Base-by-base conservation (phyloP, 306 rosid genomes). In the Rosa persica region DNA sequence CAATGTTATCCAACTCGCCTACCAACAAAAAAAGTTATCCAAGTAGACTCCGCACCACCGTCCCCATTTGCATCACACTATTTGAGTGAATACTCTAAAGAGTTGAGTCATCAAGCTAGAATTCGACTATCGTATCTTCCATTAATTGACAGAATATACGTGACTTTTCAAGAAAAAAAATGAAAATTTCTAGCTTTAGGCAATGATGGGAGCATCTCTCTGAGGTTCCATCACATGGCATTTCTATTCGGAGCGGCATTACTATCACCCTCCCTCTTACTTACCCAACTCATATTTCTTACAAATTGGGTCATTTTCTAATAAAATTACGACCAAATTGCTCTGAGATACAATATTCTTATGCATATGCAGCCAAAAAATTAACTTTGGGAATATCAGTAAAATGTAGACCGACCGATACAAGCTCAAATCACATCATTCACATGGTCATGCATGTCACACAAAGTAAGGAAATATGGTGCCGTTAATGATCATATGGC, bases 1-100 rank as follows among this genome's bases (percentile, higher is more conserved):
- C 40, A 57, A 58, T 43, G 42, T 30, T 30, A 30, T 30, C 36
- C 36, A 30, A 30, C 36, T 30, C 2, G 36, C 36, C 0, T 30
- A 30, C 36, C 36, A 30, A 30, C n/a, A 30, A 30, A 30, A 30
- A 30, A 30, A 30, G 36, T 16, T 69, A 40, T 55, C 68, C 52
- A 52, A 2, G 55, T 27, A 55, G 70, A 71, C 81, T 61, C 25
- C 12, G 43, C 74, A 60, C 60, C 68, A 13, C 60, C 44, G 5
- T 57, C 60, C 40, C 70, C 61, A 43, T 57, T 69, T 69, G 80
- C 80, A 69, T 51, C 25, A 43, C 3, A 22, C 43, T 9, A 25
- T 5, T 44, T 30, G 36, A 1, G 36, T 1, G 6, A 30, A 40
- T 36, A 62, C 76, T 19, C 60, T 9, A 11, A 20, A 49, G 36